A percentile compares a stretch with the other conserved stretches of the same genome.
Evolutionary conservation across 306 rosid species (phyloP).

Genomic region (Psophocarpus tetragonolobus): DNA sequence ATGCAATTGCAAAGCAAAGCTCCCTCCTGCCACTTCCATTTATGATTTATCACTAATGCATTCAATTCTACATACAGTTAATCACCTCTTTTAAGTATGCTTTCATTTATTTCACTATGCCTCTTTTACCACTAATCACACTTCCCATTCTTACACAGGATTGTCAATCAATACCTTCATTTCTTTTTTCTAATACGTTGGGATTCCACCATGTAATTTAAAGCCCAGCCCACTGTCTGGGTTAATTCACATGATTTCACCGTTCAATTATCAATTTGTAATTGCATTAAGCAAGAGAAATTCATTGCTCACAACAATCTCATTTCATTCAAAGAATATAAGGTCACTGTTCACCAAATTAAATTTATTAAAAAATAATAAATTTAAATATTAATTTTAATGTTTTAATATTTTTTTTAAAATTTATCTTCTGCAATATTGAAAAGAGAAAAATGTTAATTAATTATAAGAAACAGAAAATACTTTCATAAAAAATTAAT

Average conservation of each 20-base stretch:
- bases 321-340: too few species aligned
- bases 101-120: neutral
- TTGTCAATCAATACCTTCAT: neutral
- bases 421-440: too few species aligned
- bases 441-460: too few species aligned
- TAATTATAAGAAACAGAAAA: too few species aligned
- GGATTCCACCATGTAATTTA: neutral
- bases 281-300: too few species aligned
- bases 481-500: too few species aligned
- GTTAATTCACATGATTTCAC: neutral
- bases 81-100: neutral
- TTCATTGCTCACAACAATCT: too few species aligned
- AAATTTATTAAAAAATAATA: too few species aligned
- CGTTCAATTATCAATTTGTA: too few species aligned
- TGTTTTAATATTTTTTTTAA: too few species aligned
- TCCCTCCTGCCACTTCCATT: slow-evolving; percentile 13
- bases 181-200: neutral
- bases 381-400: too few species aligned
- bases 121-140: neutral
- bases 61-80: neutral
- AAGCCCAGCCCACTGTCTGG: neutral
- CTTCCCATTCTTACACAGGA: neutral
- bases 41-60: neutral
- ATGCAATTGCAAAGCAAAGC: neutral
- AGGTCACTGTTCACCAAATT: too few species aligned